phyloP scores from a whole-genome alignment of 73 alveolate genomes.

The Paramecium sonneborni region DNA sequence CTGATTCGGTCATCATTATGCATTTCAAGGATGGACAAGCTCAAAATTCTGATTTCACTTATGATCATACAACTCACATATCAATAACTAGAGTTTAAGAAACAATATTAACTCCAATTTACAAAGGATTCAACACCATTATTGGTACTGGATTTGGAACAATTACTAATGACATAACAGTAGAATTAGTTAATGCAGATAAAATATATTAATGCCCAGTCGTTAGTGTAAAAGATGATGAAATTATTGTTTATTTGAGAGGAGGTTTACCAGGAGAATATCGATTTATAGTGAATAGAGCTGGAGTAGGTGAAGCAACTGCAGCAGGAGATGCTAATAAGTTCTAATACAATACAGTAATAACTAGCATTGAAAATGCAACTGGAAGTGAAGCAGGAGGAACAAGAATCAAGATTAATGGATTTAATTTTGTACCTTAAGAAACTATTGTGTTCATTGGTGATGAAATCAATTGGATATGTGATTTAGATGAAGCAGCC shows the following conservation, averaged over 20 bases:
- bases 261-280: conserved; percentile 50
- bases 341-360: neutral
- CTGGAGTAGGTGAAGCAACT: neutral
- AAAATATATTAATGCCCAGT: conserved; percentile 18
- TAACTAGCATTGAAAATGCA: neutral
- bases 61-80: neutral
- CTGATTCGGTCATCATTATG: neutral
- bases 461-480: conserved; percentile 10
- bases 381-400: conserved; percentile 55
- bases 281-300: neutral
- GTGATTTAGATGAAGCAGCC: conserved; percentile 28
- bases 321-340: conserved; percentile 26
- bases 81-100: neutral
- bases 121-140: neutral
- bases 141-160: conserved; percentile 34
- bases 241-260: conserved; percentile 12
- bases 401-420: neutral
- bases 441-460: conserved; percentile 43
- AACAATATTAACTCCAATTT: neutral
- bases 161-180: neutral
- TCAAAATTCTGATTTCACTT: neutral
- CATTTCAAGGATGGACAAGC: neutral
- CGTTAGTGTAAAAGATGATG: neutral
- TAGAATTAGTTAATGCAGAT: neutral
- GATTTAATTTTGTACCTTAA: neutral